Conservation (phyloP, 345 rosid genomes). For the Linum lewisii region DNA sequence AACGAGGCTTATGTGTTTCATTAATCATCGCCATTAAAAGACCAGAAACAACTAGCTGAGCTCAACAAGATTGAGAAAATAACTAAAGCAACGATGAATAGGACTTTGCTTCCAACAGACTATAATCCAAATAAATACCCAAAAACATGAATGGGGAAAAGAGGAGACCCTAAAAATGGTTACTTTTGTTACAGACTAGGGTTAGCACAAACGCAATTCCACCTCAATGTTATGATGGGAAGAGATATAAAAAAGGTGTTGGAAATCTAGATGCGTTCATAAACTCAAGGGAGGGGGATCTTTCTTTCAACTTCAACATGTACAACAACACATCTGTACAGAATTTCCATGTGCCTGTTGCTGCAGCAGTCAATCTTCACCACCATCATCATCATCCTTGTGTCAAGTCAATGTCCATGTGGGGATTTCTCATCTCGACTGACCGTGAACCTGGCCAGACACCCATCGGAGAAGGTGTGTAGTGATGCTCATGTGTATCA, state of each 20-base stretch:
- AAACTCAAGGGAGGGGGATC: background rate
- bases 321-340: slow-evolving; percentile 71
- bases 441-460: slow-evolving; percentile 60
- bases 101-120: too few relatives aligned
- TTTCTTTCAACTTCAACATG: slow-evolving; percentile 22
- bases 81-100: too few relatives aligned
- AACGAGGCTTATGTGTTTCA: too few relatives aligned
- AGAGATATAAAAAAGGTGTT: background rate
- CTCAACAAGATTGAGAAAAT: too few relatives aligned
- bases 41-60: too few relatives aligned
- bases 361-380: slow-evolving; percentile 15
- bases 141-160: background rate
- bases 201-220: background rate
- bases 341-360: slow-evolving; percentile 48
- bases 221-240: background rate
- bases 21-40: too few relatives aligned
- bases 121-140: too few relatives aligned
- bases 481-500: slow-evolving; percentile 22
- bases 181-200: background rate
- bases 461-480: slow-evolving; percentile 36
- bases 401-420: slow-evolving; percentile 78
- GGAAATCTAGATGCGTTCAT: slow-evolving; percentile 15
- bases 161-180: background rate
- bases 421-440: slow-evolving; percentile 62
- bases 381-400: slow-evolving; percentile 44